Evolutionary conservation across 148 eudicot species (phyloP), one percentile per base, ranked within the genome.

Genomic region (Chenopodium album): DNA sequence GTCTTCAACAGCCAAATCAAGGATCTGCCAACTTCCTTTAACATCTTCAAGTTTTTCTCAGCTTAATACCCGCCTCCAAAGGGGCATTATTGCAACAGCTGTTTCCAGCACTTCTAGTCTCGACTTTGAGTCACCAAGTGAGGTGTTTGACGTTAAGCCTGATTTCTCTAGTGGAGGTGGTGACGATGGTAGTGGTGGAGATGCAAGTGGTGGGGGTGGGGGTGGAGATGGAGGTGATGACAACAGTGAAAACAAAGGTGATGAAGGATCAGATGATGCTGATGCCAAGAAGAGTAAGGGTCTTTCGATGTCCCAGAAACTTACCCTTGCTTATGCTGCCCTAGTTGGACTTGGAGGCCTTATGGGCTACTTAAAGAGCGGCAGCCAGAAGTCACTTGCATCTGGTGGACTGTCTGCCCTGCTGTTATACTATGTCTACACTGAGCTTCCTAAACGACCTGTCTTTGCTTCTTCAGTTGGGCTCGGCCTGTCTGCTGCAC

Each of bases 291-390:
- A 77, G 85, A 86, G 86, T 50, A 79, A 44, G 69, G 94, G 85
- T 79, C 90, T 93, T 83, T 89, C 89, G 7, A 92, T 93, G 96
- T 92, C 97, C 64, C 98, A 95, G 88, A 95, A 95, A 80, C 69
- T 95, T 23, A 93, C 98, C 26, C 86, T 95, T 13, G 97, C 88
- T 54, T 95, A 92, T 76, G 98, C 98, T 75, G 91, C 88, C 23
- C 79, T 95, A 31, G 93, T 95, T 77, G 98, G 96, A 65, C 76
- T 87, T 12, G 98, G 98, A 76, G 98, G 98, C 69, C 52, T 89
- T 28, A 89, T 90, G 90, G 98, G 98, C 47, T 95, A 84, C 70
- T 65, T 95, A 80, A 95, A 95, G 85, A 86, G 90, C 63, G 97
- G 98, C 54, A 95, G 98, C 84, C 84, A 76, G 82, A 95, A 88